These are phyloP conservation scores for Aspergillus terreus DNA, from an alignment of 2,329 filamentous ascomycete species.

Conservation along the genomic window DNA sequence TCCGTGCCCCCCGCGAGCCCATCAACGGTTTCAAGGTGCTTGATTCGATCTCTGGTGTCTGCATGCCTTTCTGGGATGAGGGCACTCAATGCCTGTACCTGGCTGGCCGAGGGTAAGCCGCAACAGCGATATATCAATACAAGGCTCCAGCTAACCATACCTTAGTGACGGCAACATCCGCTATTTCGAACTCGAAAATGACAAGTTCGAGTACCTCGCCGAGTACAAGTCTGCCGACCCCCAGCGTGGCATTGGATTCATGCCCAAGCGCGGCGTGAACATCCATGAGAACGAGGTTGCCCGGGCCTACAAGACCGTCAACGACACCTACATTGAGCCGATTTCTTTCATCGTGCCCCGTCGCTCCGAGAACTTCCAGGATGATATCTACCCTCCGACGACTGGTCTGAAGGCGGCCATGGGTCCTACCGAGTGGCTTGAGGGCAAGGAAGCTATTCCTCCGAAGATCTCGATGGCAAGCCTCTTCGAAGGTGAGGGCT, in stretches of 20 bases:
- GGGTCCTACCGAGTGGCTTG: conserved; percentile 77
- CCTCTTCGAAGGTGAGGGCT: conserved; percentile 78
- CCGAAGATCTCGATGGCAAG: conserved; percentile 92
- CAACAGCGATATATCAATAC: neutral
- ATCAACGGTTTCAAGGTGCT: conserved; percentile 86
- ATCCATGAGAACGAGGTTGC: conserved; percentile 96
- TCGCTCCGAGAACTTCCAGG: conserved; percentile 90
- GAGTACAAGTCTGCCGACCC: conserved; percentile 97
- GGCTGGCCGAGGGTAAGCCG: conserved; percentile 84
- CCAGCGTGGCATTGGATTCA: conserved; percentile 88
- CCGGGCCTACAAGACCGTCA: conserved; percentile 95
- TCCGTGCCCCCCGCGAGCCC: conserved; percentile 71
- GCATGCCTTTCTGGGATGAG: conserved; percentile 99
- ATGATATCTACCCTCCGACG: conserved; percentile 91
- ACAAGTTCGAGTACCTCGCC: conserved; percentile 96
- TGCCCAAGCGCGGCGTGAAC: conserved; percentile 93
- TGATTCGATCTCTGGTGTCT: conserved; percentile 94
- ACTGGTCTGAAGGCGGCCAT: conserved; percentile 76
- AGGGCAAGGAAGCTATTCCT: conserved; percentile 77
- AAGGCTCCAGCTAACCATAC: conserved; percentile 10
- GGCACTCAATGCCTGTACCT: conserved; percentile 93
- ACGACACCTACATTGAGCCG: conserved; percentile 89
- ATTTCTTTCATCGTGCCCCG: conserved; percentile 96
- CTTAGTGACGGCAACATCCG: conserved; percentile 93
- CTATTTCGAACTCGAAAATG: conserved; percentile 97